Evolutionary conservation across 768 basidiomycete species (phyloP), one percentile per base, ranked within the genome.

Genomic region (Naganishia antarctica): DNA sequence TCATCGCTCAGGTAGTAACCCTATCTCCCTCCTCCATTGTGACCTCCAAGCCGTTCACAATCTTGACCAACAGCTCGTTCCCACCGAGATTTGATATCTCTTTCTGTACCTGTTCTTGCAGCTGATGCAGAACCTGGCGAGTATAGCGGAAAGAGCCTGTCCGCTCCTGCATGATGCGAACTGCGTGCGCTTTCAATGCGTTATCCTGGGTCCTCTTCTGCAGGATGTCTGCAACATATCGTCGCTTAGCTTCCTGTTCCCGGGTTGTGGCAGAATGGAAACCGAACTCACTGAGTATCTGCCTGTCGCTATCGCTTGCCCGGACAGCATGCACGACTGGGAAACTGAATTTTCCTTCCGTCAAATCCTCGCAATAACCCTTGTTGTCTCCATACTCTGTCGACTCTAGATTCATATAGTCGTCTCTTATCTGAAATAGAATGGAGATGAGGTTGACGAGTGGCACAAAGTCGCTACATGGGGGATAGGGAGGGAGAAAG

Each of bases 301-400:
- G 87, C 34, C 85, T 82, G 76, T 90, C 81, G 73, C 91, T 85
- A 32, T 40, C 53, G 41, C 51, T 51, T 7, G 88, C 83, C 31
- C 88, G 85, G 49, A 97, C 86, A 21, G 88, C 86, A 75, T 97
- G 94, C 0, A 98, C 86, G 32, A 97, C 82, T 0, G 92, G 93
- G 79, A 98, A 98, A 3, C 90, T 93, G 80, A 98, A 98, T 76
- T 98, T 98, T 7, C 94, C 94, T 79, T 97, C 94, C 0, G 90
- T 87, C 15, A 98, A 81, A 74, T 98, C 94, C 77, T 98, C 93
- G 0, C 89, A 89, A 75, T 90, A 94, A 2, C 80, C 80, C 65
- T 82, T 82, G 72, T 81, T 89, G 45, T 84, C 83, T 1, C 85
- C 80, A 72, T 97, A 97, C 81, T 92, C 85, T 18, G 83, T 83